Base-by-base conservation (phyloP, 192 early-diverging fungal species). In the Backusella tarrabulga region DNA sequence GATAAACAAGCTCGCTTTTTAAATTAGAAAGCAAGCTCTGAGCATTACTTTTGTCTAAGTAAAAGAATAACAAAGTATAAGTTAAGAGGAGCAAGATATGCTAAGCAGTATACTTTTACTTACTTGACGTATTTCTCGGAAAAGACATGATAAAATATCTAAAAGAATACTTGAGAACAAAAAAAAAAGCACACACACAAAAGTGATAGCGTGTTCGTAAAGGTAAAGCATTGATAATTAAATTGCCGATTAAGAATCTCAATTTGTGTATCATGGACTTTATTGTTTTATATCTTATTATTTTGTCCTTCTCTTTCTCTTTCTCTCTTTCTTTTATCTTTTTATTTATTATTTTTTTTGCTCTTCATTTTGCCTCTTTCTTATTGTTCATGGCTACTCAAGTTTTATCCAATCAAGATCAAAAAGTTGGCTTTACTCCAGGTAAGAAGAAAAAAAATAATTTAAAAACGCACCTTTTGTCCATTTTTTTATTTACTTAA, bases 1-100 rank as follows among this genome's bases (percentile, higher is more conserved):
- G 71, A 46, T 72, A 72, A 72, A 72, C 71, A 23, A 72, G 40
- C 29, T 72, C 71, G 7, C 29, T 72, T 19, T 72, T 72, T 50
- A 72, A 17, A 15, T 72, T 42, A 32, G 56, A 63, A 9, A 63
- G 23, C 26, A 23, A 2, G 26, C 23, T 63, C 23, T 63, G 56
- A 12, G 11, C 12, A 11, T 23, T 63, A 26, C 9, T 23, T 29
- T 63, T 63, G 12, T 63, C 56, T 63, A 9, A 21, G n/a, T 54
- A 19, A 23, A 54, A 54, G 19, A 23, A 23, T 9, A 54, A 54
- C 6, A 52, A 52, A 52, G 14, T 52, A n/a, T 11, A 40, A 40
- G 38, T 40, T 11, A 11, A 40, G 11, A 40, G 11, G 38, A 40
- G 3, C 11, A 40, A 40, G 38, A 3, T 40, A 40, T 40, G 2